These are phyloP conservation scores for Barnettozyma sp. DNA, from an alignment of 805 yeast species.

Conservation along the genomic window DNA sequence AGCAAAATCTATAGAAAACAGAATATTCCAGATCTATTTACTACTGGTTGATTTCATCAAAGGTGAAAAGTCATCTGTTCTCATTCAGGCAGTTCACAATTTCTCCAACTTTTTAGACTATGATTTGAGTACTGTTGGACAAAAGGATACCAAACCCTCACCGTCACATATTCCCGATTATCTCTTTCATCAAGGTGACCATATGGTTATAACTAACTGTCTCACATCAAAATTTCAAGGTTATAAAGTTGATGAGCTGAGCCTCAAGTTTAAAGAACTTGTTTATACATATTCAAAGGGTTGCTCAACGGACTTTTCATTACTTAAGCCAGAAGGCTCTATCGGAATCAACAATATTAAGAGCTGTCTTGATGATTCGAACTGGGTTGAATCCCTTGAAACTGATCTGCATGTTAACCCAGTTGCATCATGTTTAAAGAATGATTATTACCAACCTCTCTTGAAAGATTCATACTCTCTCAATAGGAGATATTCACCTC, in stretches of 20 bases:
- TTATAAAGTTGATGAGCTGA: constrained; percentile 32
- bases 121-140: constrained; percentile 1
- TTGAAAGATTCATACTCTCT: constrained; percentile 29
- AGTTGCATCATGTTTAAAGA: constrained; percentile 33
- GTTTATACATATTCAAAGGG: constrained; percentile 9
- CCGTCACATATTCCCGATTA: constrained; percentile 11
- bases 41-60: constrained; percentile 24
- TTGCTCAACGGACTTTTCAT: constrained; percentile 15
- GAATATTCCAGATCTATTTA: constrained; percentile 40
- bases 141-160: not conserved
- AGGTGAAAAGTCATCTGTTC: constrained; percentile 22
- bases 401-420: constrained; percentile 28
- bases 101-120: constrained; percentile 34
- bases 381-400: constrained; percentile 33
- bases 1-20: constrained; percentile 32
- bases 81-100: constrained; percentile 33
- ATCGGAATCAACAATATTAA: constrained; percentile 28
- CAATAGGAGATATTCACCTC: constrained; percentile 32
- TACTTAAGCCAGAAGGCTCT: constrained; percentile 17
- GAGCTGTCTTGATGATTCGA: constrained; percentile 26
- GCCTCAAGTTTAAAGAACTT: constrained; percentile 22
- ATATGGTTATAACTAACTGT: constrained; percentile 45
- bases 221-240: constrained; percentile 41
- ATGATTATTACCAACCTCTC: constrained; percentile 33
- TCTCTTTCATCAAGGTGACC: constrained; percentile 12